Base-by-base conservation (phyloP, 176 grass and related monocot species). In the Metroxylon sagu region DNA sequence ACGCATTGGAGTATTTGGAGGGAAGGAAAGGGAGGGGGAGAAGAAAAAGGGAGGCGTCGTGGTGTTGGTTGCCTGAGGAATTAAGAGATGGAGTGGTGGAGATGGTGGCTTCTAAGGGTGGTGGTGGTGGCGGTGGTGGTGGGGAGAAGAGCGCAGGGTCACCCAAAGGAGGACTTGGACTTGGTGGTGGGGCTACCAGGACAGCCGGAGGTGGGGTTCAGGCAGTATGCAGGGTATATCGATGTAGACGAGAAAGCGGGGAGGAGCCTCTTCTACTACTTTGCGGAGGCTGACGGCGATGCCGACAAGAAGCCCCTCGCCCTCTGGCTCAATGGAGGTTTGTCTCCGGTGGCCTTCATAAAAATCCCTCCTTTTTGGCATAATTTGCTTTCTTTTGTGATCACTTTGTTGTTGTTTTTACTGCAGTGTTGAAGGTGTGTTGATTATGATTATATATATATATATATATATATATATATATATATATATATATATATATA, bases 281-380 rank as follows among this genome's bases (percentile, higher is more conserved):
- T 98, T 59, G 28, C 74, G 18, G 87, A 98, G 79, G 84, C 93
- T 25, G 78, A 83, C 66, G 39, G 50, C 52, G 73, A 59, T 54
- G 75, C 93, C 52, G 39, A 73, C 59, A 61, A 16, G 66, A 92
- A 92, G 73, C 93, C 93, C 56, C 93, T 98, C 69, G 78, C 93
- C 10, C 84, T 98, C 4, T 98, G 93, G 93, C 84, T 98, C 63
- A 98, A 98, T 52, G 93, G 93, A 88, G 93, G 93, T 98, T n/a
- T 0, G 52, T 18, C 21, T 54, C 7, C 48, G 16, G 29, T 21
- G 10, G 18, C 18, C 52, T 27, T 26, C 8, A 60, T 43, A 12
- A 43, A 43, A 26, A 3, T 61, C 18, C 53, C 12, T 49, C 7
- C 28, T 64, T 69, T 68, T 50, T 62, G 19, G 5, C 56, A 15